A percentile compares a stretch with the other conserved stretches of the same genome.
Conservation (phyloP, 352 stramenopile genomes). For the Pythium periplocum region DNA sequence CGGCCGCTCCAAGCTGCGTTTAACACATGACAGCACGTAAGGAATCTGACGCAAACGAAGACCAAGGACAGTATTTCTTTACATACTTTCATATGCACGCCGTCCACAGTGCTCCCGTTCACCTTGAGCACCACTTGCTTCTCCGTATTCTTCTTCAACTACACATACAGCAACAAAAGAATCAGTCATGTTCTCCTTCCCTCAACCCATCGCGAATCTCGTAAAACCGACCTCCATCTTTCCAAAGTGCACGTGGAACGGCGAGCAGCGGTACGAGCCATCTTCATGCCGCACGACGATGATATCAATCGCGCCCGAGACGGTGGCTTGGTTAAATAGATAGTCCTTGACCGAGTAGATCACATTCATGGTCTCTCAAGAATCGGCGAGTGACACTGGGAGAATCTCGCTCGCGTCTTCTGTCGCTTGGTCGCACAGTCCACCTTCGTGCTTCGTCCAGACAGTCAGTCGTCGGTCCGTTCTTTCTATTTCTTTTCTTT, state of each 20-base stretch:
- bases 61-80: not conserved
- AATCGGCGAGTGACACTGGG: too few species aligned
- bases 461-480: too few species aligned
- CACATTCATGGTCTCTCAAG: constrained; percentile 76
- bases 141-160: constrained; percentile 29
- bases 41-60: not conserved
- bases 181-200: constrained; percentile 10
- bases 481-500: too few species aligned
- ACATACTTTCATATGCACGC: constrained; percentile 72
- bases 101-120: constrained; percentile 46
- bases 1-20: constrained; percentile 40
- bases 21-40: not conserved
- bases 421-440: too few species aligned
- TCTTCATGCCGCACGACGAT: constrained; percentile 74
- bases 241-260: constrained; percentile 84
- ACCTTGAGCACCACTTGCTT: constrained; percentile 52
- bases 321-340: constrained; percentile 35
- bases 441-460: too few species aligned
- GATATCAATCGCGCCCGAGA: constrained; percentile 79
- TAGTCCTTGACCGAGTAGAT: constrained; percentile 25
- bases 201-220: too few species aligned
- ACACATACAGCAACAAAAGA: constrained; percentile 14
- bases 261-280: constrained; percentile 52
- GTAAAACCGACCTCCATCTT: constrained; percentile 25
- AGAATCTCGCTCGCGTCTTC: too few species aligned